Base-by-base conservation (phyloP, 78 protist genomes). In the Reticulomyxa filosa region DNA sequence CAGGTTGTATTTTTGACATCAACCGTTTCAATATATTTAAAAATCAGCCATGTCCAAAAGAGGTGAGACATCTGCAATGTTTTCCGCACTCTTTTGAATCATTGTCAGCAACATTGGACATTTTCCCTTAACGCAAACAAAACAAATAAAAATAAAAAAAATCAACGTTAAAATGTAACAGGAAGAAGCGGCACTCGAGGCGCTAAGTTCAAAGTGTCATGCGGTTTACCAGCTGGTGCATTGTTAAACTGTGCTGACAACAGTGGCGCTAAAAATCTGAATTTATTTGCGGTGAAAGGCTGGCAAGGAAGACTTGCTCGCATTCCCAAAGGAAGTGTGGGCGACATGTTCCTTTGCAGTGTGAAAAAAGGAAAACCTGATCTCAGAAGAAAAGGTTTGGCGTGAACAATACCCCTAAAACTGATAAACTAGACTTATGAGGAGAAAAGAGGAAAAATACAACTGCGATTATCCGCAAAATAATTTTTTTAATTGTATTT, bases 301-400 rank as follows among this genome's bases (percentile, higher is more conserved):
- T 36, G 71, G 69, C 66, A 81, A 69, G 97, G 95, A 33, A 86
- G 97, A 56, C 85, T 92, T 17, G 88, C 85, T 83, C 55, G 95
- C 37, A 73, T 93, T 23, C 99, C 99, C 27, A 62, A 83, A 11
- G 99, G 96, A 6, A 76, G 86, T 46, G 77, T 82, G 25, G 98
- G 97, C 30, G 93, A 88, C 83, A 85, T 93, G 91, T 72, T 86
- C 52, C 69, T 93, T 69, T 85, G 82, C 46, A 79, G 98, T 39
- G 97, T 91, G 73, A 93, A 93, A 93, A 90, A 92, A 82, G 99
- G 99, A 34, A 90, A 92, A 83, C 96, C 95, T 39, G 98, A 92
- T 70, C 83, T 90, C 32, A 70, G 96, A 35, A 92, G 90, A 85
- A 90, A 94, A 85, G 94, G 82, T 72, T 26, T 27, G 56, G 1